phyloP scores from a whole-genome alignment of 116 monocot genomes.

The Trichopus zeylanicus region DNA sequence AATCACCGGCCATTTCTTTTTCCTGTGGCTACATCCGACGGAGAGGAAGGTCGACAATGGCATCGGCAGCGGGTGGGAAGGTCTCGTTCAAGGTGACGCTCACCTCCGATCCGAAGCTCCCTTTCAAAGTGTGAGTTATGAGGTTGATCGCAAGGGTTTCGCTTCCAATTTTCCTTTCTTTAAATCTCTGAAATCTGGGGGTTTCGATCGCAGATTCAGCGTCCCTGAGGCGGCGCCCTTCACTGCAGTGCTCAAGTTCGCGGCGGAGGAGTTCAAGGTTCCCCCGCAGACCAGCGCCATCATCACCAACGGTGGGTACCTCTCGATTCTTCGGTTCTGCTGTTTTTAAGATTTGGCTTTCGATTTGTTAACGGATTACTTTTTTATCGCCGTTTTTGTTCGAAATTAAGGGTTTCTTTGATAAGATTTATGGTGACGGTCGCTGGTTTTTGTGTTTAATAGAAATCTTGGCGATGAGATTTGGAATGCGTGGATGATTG shows the following conservation, averaged over 20 bases:
- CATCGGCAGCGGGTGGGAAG: constrained; percentile 42
- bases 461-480: no score
- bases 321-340: no score
- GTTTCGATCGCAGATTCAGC: constrained; percentile 53
- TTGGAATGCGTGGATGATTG: no score
- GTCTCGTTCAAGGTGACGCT: constrained; percentile 93
- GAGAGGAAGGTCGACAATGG: no score
- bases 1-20: no score
- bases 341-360: no score
- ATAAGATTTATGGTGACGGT: no score
- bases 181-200: background rate
- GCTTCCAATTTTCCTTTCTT: constrained; percentile 5
- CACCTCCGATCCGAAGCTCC: constrained; percentile 97
- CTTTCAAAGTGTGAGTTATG: constrained; percentile 76
- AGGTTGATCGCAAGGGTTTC: constrained; percentile 3
- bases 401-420: no score
- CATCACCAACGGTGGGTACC: constrained; percentile 96
- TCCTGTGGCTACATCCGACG: no score
- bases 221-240: constrained; percentile 96
- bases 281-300: constrained; percentile 96
- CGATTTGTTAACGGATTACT: no score
- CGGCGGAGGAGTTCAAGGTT: constrained; percentile 98
- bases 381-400: no score
- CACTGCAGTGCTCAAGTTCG: constrained; percentile 89
- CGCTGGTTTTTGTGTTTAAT: no score